These are phyloP conservation scores for Wickerhamiella occidentalis DNA, from an alignment of 805 yeast genomes.

Conservation along the genomic window DNA sequence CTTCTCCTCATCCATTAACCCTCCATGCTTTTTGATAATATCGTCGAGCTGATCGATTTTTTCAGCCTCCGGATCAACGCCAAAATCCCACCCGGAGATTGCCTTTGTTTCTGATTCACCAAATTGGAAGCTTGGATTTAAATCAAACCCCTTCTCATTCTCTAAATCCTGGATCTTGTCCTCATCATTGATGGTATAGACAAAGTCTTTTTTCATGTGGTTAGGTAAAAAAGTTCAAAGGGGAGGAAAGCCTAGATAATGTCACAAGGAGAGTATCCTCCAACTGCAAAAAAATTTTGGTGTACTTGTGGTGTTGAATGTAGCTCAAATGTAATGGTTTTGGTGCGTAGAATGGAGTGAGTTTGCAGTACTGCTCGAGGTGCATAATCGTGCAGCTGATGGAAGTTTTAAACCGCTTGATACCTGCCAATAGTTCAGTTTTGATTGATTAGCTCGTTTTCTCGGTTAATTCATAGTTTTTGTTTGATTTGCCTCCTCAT, in stretches of 20 bases:
- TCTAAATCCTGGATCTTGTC: slow-evolving; percentile 21
- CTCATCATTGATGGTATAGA: slow-evolving; percentile 20
- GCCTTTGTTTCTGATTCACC: slow-evolving; percentile 30
- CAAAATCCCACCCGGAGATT: slow-evolving; percentile 68
- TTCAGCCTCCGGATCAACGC: slow-evolving; percentile 36
- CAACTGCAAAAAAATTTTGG: not conserved
- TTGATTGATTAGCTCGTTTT: too few species aligned
- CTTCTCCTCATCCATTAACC: slow-evolving; percentile 39
- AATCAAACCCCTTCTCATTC: slow-evolving; percentile 35
- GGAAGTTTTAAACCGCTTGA: too few species aligned
- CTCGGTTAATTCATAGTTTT: too few species aligned
- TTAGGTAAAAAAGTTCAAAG: not conserved
- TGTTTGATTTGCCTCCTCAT: too few species aligned
- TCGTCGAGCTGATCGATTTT: slow-evolving; percentile 72
- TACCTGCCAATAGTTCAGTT: too few species aligned
- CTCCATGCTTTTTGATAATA: slow-evolving; percentile 79
- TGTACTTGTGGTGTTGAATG: too few species aligned
- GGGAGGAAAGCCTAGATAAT: too few species aligned
- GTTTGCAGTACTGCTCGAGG: not conserved
- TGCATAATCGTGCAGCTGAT: slow-evolving; percentile 2
- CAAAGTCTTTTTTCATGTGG: slow-evolving; percentile 16
- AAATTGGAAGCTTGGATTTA: slow-evolving; percentile 67
- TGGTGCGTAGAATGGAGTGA: not conserved
- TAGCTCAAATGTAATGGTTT: too few species aligned
- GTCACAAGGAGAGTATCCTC: too few species aligned